phyloP scores from a whole-genome alignment of 345 rosid genomes.

The Diplotaxis tenuifolia region DNA sequence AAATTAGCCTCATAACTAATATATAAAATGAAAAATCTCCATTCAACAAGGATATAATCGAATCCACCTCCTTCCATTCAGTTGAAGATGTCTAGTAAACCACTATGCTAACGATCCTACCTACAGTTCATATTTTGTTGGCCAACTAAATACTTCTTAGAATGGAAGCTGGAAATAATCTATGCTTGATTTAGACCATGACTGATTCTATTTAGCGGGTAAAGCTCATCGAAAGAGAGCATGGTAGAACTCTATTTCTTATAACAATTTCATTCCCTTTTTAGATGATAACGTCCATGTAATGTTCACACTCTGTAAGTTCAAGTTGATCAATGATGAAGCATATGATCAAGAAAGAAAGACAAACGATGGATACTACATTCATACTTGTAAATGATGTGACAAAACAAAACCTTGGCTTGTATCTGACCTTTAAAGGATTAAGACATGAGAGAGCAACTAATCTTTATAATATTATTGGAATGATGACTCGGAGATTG shows the following conservation, averaged over 20 bases:
- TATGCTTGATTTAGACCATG: neutral
- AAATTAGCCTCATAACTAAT: too few species aligned
- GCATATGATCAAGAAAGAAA: neutral
- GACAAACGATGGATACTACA: neutral
- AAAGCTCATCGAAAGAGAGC: neutral
- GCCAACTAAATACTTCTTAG: neutral
- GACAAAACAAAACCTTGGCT: slow-evolving; percentile 21
- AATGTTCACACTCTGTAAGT: neutral
- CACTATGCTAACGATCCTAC: neutral
- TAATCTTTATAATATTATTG: neutral
- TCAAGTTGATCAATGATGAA: neutral
- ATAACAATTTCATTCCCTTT: neutral
- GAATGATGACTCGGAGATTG: slow-evolving; percentile 18
- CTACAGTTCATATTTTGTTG: neutral
- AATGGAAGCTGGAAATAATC: neutral
- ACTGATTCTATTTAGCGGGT: neutral
- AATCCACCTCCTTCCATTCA: neutral
- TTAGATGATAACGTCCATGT: neutral
- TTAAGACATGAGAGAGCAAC: slow-evolving; percentile 24
- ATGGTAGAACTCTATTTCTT: neutral
- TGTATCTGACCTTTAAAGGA: slow-evolving; percentile 1
- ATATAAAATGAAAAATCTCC: too few species aligned
- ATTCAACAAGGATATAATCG: too few species aligned
- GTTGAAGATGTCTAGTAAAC: neutral
- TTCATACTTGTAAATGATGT: slow-evolving; percentile 21